Percentiles rank a stretch among this genome's conserved stretches.
Conservation (phyloP, 768 basidiomycete species). For the Polyporus arcularius region DNA sequence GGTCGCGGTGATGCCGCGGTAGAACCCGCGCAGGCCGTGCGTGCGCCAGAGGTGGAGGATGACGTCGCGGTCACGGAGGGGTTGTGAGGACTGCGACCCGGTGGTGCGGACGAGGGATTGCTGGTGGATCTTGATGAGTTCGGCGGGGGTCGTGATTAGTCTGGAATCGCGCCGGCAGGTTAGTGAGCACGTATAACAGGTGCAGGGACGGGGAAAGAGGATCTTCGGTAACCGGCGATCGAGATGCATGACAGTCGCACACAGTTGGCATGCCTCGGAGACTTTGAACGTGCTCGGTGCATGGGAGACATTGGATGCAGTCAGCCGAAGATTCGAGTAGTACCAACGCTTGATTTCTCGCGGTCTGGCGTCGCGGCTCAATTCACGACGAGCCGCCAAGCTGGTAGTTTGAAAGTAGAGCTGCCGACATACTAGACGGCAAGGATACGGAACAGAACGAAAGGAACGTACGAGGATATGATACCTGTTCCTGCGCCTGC, state of each 20-base stretch:
- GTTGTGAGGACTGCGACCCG: slow-evolving; percentile 15
- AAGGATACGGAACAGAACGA: neutral
- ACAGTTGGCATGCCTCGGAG: too few relatives aligned
- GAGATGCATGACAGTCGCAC: too few relatives aligned
- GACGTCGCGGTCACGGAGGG: slow-evolving; percentile 46
- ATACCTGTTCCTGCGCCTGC: slow-evolving; percentile 84
- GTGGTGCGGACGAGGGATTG: slow-evolving; percentile 46
- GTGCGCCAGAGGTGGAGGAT: slow-evolving; percentile 53
- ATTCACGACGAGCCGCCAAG: too few relatives aligned
- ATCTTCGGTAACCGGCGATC: too few relatives aligned
- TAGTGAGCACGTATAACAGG: neutral
- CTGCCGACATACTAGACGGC: neutral
- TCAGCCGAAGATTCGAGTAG: too few relatives aligned
- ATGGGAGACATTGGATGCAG: too few relatives aligned
- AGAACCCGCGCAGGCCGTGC: slow-evolving; percentile 67
- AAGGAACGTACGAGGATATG: slow-evolving; percentile 67
- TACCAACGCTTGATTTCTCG: too few relatives aligned
- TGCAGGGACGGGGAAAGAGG: too few relatives aligned
- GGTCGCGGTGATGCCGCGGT: slow-evolving; percentile 75
- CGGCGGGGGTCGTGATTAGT: slow-evolving; percentile 78
- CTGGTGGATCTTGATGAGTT: slow-evolving; percentile 86
- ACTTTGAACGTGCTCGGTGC: too few relatives aligned
- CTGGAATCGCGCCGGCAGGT: slow-evolving; percentile 36
- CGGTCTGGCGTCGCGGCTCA: too few relatives aligned
- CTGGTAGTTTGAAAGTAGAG: too few relatives aligned